Percentiles rank a stretch among this genome's conserved stretches.
phyloP scores from a whole-genome alignment of 768 basidiomycete genomes.

The Dentipellis sp. region DNA sequence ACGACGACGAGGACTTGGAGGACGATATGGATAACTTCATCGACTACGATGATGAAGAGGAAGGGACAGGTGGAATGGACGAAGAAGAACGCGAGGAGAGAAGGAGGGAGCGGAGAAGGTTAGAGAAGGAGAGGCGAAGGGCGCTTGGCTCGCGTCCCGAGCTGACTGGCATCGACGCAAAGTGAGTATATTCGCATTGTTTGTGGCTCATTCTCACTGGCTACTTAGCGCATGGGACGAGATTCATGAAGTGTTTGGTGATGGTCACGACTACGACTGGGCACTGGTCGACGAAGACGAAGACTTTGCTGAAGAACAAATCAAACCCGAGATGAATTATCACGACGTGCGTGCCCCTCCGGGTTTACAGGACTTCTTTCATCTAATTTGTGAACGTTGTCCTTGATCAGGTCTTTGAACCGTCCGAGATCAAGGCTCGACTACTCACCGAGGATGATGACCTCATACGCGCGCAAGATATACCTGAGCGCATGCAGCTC shows the following conservation, averaged over 20 bases:
- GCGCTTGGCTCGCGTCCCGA: slow-evolving; percentile 60
- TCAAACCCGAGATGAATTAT: slow-evolving; percentile 74
- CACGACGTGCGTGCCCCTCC: slow-evolving; percentile 54
- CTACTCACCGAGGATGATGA: slow-evolving; percentile 92
- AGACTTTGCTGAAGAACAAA: slow-evolving; percentile 36
- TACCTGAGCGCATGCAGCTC: slow-evolving; percentile 94
- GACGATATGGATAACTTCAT: slow-evolving; percentile 75
- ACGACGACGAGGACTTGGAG: slow-evolving; percentile 51
- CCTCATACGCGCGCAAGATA: slow-evolving; percentile 79
- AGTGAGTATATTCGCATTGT: slow-evolving; percentile 39
- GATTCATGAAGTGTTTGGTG: slow-evolving; percentile 92
- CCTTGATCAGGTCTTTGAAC: slow-evolving; percentile 81
- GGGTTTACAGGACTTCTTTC: slow-evolving; percentile 1
- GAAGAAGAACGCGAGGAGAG: slow-evolving; percentile 71
- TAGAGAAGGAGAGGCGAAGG: slow-evolving; percentile 58
- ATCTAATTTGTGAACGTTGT: slow-evolving; percentile 3
- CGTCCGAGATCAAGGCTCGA: slow-evolving; percentile 85
- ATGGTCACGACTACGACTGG: slow-evolving; percentile 95
- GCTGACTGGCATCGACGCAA: slow-evolving; percentile 73
- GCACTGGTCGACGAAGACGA: slow-evolving; percentile 79
- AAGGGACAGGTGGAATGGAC: slow-evolving; percentile 50
- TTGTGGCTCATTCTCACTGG: neutral
- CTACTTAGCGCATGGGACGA: slow-evolving; percentile 81
- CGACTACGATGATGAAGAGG: slow-evolving; percentile 62
- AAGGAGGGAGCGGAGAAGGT: slow-evolving; percentile 54